phyloP scores from a whole-genome alignment of 768 basidiomycete species.

The Trametes sanguinea region DNA sequence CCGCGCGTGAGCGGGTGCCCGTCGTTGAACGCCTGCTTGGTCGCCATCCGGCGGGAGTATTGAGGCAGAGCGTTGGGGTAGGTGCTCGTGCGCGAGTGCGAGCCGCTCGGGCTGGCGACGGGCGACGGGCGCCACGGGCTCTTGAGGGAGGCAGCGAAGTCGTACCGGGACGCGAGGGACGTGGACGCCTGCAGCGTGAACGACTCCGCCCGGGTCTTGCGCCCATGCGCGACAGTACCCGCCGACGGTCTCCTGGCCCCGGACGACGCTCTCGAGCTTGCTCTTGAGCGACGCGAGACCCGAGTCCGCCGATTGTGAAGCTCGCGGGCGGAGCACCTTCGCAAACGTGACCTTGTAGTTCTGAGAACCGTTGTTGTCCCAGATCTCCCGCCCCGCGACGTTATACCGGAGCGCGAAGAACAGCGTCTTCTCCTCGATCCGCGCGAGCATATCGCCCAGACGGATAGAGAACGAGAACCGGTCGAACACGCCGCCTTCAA shows the following conservation, averaged over 20 bases:
- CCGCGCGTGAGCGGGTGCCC: constrained; percentile 35
- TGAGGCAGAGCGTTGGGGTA: constrained; percentile 39
- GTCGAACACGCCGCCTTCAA: constrained; percentile 50
- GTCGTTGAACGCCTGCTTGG: constrained; percentile 11
- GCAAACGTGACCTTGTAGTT: constrained; percentile 81
- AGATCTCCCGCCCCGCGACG: constrained; percentile 74
- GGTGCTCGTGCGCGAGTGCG: constrained; percentile 47
- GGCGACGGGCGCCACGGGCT: constrained; percentile 44
- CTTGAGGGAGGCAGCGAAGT: constrained; percentile 54
- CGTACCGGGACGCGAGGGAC: constrained; percentile 57
- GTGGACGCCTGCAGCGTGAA: constrained; percentile 33
- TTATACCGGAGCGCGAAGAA: constrained; percentile 75
- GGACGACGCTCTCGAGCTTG: constrained; percentile 67
- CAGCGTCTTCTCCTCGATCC: constrained; percentile 83
- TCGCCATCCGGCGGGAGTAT: constrained; percentile 23
- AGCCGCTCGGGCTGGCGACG: constrained; percentile 6
- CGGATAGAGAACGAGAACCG: constrained; percentile 77
- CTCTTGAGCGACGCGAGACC: constrained; percentile 62
- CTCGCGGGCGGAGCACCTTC: constrained; percentile 30
- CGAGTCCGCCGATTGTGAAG: constrained; percentile 30
- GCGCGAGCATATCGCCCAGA: constrained; percentile 72
- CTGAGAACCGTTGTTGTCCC: constrained; percentile 85
- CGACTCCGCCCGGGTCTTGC: constrained; percentile 23
- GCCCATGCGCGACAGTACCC: constrained; percentile 27
- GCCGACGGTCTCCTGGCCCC: constrained; percentile 34